Base-by-base conservation (phyloP, 2,329 filamentous ascomycete genomes). In the Colletotrichum spaethianum region DNA sequence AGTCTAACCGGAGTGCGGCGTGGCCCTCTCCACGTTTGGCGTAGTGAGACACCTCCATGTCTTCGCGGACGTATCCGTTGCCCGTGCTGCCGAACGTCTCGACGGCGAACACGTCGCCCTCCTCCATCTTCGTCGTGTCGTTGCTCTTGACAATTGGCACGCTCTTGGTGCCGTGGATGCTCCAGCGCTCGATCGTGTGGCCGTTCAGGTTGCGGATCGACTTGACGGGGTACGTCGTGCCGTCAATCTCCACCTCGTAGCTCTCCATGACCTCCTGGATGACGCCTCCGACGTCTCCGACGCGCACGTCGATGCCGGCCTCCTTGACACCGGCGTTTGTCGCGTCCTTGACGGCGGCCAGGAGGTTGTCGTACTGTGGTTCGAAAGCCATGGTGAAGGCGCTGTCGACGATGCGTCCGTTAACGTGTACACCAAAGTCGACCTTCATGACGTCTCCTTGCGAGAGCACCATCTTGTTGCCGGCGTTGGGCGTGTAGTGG, bases 1-100 rank as follows among this genome's bases (percentile, higher is more conserved):
- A 97, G 53, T 92, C 90, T 61, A 97, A 85, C 62, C 93, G 90
- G 72, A 98, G 85, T 70, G 93, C 90, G 9, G 94, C 91, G 79
- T 94, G 94, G 4, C 92, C 92, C 80, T 97, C 93, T 42, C 86
- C 82, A 73, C 89, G 87, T 81, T 93, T 91, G 56, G 94, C 95
- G 78, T 98, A 98, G 83, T 98, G 95, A 53, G 94, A 98, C 23
- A 91, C 90, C 86, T 97, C 95, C 82, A 93, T 91, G 83, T 95
- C 92, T 77, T 95, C 93, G 75, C 89, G 86, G 57, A 95, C 92
- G 77, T 91, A 93, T 65, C 93, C 93, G 79, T 92, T 94, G 73
- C 93, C 93, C 38, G 93, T 95, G 78, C 91, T 93, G 61, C 93
- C 93, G 78, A 95, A 95, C 1, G 93, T 95, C 83, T 95, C 93